Conservation (phyloP, 1,284 basidiomycete species). For the Irpex sp. region DNA sequence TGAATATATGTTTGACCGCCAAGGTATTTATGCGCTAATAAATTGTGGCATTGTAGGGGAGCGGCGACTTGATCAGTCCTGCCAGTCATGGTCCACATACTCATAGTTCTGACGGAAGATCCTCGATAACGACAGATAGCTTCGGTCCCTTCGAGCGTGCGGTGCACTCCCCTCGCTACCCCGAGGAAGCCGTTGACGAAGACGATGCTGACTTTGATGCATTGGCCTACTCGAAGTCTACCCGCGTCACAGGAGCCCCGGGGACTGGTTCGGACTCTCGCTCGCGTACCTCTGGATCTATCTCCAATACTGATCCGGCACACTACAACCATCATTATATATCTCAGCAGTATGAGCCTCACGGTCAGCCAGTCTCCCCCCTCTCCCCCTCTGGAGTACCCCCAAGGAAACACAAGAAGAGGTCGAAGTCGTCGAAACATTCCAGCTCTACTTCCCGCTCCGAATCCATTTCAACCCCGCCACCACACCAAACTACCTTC, state of each 20-base stretch:
- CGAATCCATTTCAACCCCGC: conserved; percentile 4
- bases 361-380: neutral
- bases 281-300: conserved; percentile 53
- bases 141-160: conserved; percentile 36
- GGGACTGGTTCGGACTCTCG: conserved; percentile 52
- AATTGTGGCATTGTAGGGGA: conserved; percentile 22
- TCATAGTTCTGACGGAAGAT: neutral
- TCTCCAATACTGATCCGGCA: conserved; percentile 26
- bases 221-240: conserved; percentile 43
- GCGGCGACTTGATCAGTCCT: conserved; percentile 17
- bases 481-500: conserved; percentile 5
- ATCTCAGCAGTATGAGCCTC: conserved; percentile 17
- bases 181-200: conserved; percentile 35
- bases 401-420: conserved; percentile 19
- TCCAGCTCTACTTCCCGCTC: conserved; percentile 22
- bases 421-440: conserved; percentile 22
- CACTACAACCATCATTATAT: conserved; percentile 29
- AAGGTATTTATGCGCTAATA: neutral
- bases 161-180: conserved; percentile 15
- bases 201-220: conserved; percentile 58
- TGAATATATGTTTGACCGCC: conserved; percentile 24
- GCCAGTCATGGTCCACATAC: neutral
- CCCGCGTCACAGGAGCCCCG: conserved; percentile 21
- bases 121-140: conserved; percentile 22
- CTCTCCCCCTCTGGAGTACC: conserved; percentile 2